Evolutionary conservation across 192 early-diverging fungal species (phyloP).

Genomic region (Backusella macrospora): DNA sequence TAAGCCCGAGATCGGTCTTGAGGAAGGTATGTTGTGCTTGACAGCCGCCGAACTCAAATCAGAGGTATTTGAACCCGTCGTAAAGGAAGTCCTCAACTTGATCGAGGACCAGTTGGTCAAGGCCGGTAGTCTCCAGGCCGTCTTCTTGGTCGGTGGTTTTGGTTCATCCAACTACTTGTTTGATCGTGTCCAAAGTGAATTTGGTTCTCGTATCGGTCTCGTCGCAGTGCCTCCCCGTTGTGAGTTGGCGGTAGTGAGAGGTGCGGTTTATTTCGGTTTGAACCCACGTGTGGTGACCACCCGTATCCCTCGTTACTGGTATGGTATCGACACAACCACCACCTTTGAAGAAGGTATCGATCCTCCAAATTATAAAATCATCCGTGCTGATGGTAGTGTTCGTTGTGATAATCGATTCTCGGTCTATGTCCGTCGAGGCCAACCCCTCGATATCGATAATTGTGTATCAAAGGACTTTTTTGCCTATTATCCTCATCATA

Average conservation of each 20-base stretch:
- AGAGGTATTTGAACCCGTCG: conserved; percentile 60
- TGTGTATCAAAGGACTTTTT: conserved; percentile 46
- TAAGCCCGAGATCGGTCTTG: conserved; percentile 49
- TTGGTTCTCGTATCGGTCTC: conserved; percentile 40
- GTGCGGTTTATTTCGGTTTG: conserved; percentile 56
- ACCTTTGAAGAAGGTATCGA: conserved; percentile 54
- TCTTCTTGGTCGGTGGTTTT: conserved; percentile 62
- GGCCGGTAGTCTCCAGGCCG: conserved; percentile 44
- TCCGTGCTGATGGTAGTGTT: conserved; percentile 52
- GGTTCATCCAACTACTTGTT: conserved; percentile 57
- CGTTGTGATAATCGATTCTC: conserved; percentile 58
- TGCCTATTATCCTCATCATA: conserved; percentile 49
- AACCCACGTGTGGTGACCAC: conserved; percentile 53
- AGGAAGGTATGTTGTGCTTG: conserved; percentile 54
- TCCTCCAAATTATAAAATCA: conserved; percentile 51
- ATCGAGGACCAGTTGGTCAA: conserved; percentile 53
- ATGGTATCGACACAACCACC: conserved; percentile 55
- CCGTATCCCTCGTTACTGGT: conserved; percentile 56
- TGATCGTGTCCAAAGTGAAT: conserved; percentile 52
- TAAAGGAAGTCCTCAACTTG: conserved; percentile 52
- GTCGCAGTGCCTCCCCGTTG: conserved; percentile 61
- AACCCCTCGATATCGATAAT: conserved; percentile 42
- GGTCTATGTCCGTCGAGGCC: conserved; percentile 50
- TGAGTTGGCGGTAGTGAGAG: conserved; percentile 56
- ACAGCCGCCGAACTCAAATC: conserved; percentile 49